Evolutionary conservation across 208 protist species (phyloP).

Genomic region (Trypanosoma mega): DNA sequence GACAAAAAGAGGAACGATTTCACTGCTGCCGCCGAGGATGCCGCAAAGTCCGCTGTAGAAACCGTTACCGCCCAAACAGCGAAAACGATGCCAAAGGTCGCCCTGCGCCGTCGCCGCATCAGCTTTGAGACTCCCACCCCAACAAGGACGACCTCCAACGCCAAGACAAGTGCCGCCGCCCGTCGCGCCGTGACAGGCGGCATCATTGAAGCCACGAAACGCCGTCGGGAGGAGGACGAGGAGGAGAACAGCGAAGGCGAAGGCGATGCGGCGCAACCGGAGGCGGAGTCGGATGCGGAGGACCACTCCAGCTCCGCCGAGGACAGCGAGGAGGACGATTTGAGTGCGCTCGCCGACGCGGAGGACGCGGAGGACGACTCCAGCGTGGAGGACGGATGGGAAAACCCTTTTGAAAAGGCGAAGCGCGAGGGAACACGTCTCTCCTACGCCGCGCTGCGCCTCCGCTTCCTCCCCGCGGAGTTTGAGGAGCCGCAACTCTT

Average conservation of each 20-base stretch:
- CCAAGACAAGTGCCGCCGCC: conserved; percentile 3
- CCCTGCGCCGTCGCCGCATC: conserved; percentile 2
- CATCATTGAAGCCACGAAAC: conserved; percentile 41
- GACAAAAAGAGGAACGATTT: conserved; percentile 12
- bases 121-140: conserved; percentile 15
- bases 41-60: conserved; percentile 22
- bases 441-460: conserved; percentile 66
- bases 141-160: not conserved
- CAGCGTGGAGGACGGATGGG: conserved; percentile 12
- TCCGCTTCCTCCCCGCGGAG: conserved; percentile 78
- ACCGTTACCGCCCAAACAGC: conserved; percentile 16
- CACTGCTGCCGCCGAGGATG: conserved; percentile 18
- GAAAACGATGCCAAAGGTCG: not conserved
- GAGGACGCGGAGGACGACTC: conserved; percentile 26
- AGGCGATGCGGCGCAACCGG: no score
- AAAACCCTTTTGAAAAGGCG: conserved; percentile 41
- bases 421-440: conserved; percentile 34
- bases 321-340: conserved; percentile 27
- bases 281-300: conserved; percentile 26
- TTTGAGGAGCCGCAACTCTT: conserved; percentile 88
- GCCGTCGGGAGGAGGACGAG: conserved; percentile 19
- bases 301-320: conserved; percentile 21
- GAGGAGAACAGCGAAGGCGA: conserved; percentile 25
- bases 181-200: conserved; percentile 33
- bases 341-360: conserved; percentile 31